A percentile compares a stretch with the other conserved stretches of the same genome.
Evolutionary conservation across 305 asterid genomes (phyloP).

Genomic region (Fraxinus xanthoxyloides): DNA sequence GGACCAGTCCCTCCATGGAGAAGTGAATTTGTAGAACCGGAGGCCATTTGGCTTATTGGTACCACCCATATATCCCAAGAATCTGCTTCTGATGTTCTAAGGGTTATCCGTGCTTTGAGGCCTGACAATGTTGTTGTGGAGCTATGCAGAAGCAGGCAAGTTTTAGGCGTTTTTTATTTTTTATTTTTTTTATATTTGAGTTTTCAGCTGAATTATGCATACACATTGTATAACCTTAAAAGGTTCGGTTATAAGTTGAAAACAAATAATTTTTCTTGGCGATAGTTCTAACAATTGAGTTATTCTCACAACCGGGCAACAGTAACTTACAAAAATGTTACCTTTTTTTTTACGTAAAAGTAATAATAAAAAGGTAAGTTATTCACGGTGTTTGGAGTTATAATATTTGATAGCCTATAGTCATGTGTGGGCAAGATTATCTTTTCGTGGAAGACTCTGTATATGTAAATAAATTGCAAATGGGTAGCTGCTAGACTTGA

Average conservation of each 20-base stretch:
- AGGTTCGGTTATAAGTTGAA: neutral
- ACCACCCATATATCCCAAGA: conserved; percentile 63
- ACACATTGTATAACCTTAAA: too few species aligned
- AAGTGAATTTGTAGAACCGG: conserved; percentile 83
- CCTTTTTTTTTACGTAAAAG: neutral
- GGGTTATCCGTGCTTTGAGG: conserved; percentile 66
- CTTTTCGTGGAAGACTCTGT: neutral
- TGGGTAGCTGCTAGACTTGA: neutral
- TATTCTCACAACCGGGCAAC: neutral
- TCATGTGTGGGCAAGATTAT: neutral
- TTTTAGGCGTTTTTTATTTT: neutral
- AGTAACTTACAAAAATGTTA: neutral
- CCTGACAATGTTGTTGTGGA: conserved; percentile 92
- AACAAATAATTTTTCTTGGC: neutral
- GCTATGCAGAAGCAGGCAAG: conserved; percentile 97
- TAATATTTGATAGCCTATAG: neutral
- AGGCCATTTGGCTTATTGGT: conserved; percentile 81
- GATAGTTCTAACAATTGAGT: neutral
- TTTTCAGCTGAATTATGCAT: neutral
- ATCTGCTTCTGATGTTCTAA: conserved; percentile 61
- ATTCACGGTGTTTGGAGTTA: too few species aligned
- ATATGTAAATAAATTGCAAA: neutral
- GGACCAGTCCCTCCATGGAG: conserved; percentile 93
- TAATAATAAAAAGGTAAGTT: too few species aligned
- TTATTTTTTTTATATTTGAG: neutral